Percentiles rank a stretch among this genome's conserved stretches.
These are phyloP conservation scores for Tricholoma terreum DNA, from an alignment of 768 basidiomycete species.

Conservation along the genomic window DNA sequence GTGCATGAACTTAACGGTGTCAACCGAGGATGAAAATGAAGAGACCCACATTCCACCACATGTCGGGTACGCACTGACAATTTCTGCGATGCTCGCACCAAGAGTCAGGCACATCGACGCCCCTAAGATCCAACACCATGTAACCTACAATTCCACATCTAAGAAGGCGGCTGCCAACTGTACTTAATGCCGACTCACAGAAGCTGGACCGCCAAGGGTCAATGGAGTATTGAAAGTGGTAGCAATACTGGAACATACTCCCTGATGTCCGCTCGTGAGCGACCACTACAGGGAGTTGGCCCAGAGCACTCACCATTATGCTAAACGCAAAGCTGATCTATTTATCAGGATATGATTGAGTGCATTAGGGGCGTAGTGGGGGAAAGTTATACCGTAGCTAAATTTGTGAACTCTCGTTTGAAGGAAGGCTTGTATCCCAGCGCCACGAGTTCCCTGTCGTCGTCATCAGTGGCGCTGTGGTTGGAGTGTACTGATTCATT, in stretches of 20 bases:
- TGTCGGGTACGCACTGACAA: conserved; percentile 73
- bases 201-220: conserved; percentile 64
- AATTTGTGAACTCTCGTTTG: conserved; percentile 79
- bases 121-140: conserved; percentile 77
- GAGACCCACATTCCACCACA: conserved; percentile 61
- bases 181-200: conserved; percentile 37
- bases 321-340: conserved; percentile 76
- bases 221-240: conserved; percentile 79
- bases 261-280: conserved; percentile 31
- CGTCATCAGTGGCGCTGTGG: conserved; percentile 43
- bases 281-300: background rate
- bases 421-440: conserved; percentile 78
- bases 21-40: background rate
- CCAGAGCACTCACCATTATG: conserved; percentile 52
- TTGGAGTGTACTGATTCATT: conserved; percentile 13
- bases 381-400: conserved; percentile 55
- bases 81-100: conserved; percentile 71
- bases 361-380: background rate
- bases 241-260: conserved; percentile 71
- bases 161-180: background rate
- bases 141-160: conserved; percentile 33
- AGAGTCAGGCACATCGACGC: conserved; percentile 72
- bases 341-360: background rate
- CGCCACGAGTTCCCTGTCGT: conserved; percentile 62
- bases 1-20: background rate